Conservation (phyloP, 2,329 filamentous ascomycete genomes). For the Xylaria sp. region DNA sequence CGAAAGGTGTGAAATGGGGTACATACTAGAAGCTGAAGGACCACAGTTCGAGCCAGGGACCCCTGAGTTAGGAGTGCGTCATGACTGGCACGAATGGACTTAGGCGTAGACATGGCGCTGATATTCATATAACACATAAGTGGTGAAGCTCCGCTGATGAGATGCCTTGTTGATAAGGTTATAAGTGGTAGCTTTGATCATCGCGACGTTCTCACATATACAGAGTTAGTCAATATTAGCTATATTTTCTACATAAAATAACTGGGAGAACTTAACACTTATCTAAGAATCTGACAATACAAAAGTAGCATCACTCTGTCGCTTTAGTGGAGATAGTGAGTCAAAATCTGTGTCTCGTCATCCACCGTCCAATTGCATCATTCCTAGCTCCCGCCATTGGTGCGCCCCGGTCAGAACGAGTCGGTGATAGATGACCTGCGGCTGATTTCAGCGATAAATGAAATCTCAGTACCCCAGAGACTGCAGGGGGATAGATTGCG, state of each 20-base stretch:
- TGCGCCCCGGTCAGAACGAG: background rate
- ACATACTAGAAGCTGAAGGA: constrained; percentile 62
- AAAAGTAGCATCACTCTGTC: background rate
- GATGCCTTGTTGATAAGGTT: too few relatives aligned
- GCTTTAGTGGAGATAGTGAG: constrained; percentile 10
- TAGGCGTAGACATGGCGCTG: constrained; percentile 7
- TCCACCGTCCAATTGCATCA: constrained; percentile 25
- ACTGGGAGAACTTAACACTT: background rate
- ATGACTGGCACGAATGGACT: constrained; percentile 44
- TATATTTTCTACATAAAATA: background rate
- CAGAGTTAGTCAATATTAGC: background rate
- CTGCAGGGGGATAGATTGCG: constrained; percentile 18
- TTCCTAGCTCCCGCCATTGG: constrained; percentile 13
- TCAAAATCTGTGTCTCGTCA: constrained; percentile 10
- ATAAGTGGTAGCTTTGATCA: too few relatives aligned
- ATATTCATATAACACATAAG: background rate
- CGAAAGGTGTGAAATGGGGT: constrained; percentile 60
- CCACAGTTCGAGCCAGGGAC: constrained; percentile 48
- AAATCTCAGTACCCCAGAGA: background rate
- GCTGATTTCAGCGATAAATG: background rate
- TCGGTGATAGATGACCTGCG: background rate
- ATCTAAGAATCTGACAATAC: background rate
- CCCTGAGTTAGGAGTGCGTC: constrained; percentile 19
- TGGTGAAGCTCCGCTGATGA: too few relatives aligned
- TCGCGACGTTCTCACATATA: too few relatives aligned